A percentile compares a stretch with the other conserved stretches of the same genome.
Conservation (phyloP, 139 green algal species). For the Chlorella vulgaris region DNA sequence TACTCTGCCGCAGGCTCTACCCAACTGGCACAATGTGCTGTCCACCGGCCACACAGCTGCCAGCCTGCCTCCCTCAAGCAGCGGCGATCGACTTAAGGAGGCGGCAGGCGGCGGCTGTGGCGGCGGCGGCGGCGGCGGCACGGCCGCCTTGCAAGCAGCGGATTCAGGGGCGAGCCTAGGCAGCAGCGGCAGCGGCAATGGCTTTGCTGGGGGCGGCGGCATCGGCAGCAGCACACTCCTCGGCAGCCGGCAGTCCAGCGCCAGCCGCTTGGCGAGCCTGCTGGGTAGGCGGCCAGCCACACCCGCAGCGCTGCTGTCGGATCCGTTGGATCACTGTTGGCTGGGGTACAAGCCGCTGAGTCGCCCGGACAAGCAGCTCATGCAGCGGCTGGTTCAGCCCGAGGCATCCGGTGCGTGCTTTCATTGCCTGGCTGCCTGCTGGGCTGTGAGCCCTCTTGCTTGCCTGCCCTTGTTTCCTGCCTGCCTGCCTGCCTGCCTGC, state of each 20-base stretch:
- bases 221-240: not conserved
- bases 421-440: too few species aligned
- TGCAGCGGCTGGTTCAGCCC: slow-evolving; percentile 45
- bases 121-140: not conserved
- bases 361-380: slow-evolving; percentile 60
- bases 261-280: slow-evolving; percentile 31
- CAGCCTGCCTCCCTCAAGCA: slow-evolving; percentile 4
- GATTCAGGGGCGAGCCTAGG: slow-evolving; percentile 1
- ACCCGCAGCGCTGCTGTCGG: slow-evolving; percentile 61
- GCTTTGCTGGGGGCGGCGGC: not conserved
- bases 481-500: too few species aligned
- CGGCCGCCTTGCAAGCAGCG: slow-evolving; percentile 1
- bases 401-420: not conserved
- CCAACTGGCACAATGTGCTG: slow-evolving; percentile 72
- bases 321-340: slow-evolving; percentile 76
- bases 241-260: not conserved
- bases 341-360: slow-evolving; percentile 59
- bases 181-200: slow-evolving; percentile 19
- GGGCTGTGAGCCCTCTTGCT: too few species aligned
- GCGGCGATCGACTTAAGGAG: not conserved
- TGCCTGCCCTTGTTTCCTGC: too few species aligned
- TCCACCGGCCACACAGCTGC: slow-evolving; percentile 60
- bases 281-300: slow-evolving; percentile 51
- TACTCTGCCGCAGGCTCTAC: slow-evolving; percentile 52
- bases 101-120: not conserved